Conservation (phyloP, 345 rosid genomes). For the Populus simonii region DNA sequence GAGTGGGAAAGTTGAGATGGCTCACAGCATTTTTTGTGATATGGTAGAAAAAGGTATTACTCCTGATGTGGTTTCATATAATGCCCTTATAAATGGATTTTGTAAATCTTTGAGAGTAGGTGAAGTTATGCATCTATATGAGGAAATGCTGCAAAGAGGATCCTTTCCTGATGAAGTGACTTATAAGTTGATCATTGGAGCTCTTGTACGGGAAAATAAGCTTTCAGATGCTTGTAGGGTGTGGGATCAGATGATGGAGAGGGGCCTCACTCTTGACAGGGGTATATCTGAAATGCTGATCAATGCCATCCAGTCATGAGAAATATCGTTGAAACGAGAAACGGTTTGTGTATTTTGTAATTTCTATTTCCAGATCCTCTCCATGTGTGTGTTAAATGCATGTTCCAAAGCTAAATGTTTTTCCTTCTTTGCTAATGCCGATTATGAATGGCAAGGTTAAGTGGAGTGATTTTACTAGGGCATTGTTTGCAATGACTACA, state of each 20-base stretch:
- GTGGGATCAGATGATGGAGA: slow-evolving; percentile 99
- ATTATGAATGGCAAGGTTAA: not conserved
- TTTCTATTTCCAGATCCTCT: not conserved
- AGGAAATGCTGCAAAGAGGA: slow-evolving; percentile 69
- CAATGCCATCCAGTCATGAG: slow-evolving; percentile 41
- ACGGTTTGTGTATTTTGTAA: slow-evolving; percentile 19
- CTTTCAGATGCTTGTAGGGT: slow-evolving; percentile 58
- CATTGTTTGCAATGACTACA: not conserved
- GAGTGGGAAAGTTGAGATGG: slow-evolving; percentile 65
- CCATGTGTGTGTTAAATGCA: not conserved
- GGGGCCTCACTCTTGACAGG: slow-evolving; percentile 86
- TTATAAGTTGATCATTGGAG: slow-evolving; percentile 75
- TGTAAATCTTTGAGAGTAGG: slow-evolving; percentile 58
- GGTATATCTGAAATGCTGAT: slow-evolving; percentile 63
- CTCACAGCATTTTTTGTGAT: slow-evolving; percentile 54
- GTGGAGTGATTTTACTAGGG: not conserved
- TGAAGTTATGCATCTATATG: slow-evolving; percentile 60
- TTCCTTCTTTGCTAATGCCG: too few relatives aligned
- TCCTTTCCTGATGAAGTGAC: slow-evolving; percentile 75
- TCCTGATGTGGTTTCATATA: slow-evolving; percentile 76
- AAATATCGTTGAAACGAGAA: slow-evolving; percentile 26
- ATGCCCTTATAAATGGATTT: slow-evolving; percentile 74
- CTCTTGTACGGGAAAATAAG: slow-evolving; percentile 64
- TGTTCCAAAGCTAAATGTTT: too few relatives aligned
- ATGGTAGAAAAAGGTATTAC: slow-evolving; percentile 67